Percentiles rank a stretch among this genome's conserved stretches.
These are phyloP conservation scores for Ganoderma lucidum DNA, from an alignment of 1,284 basidiomycete genomes.

Conservation along the genomic window DNA sequence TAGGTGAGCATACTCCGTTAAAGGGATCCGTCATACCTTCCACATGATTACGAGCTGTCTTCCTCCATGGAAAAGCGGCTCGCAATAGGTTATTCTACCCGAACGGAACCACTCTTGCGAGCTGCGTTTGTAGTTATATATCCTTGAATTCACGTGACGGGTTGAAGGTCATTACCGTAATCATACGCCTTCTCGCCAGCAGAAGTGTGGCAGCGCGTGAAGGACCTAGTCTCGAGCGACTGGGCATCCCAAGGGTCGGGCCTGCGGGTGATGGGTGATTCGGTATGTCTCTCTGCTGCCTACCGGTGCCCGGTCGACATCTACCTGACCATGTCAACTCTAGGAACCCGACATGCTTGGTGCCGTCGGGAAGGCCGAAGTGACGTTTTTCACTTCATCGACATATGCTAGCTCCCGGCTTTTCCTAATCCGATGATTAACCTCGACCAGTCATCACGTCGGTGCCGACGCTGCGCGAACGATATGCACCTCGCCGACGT, in stretches of 20 bases:
- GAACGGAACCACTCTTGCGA: no score
- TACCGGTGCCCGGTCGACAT: neutral
- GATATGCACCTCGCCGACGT: neutral
- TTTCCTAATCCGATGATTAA: neutral
- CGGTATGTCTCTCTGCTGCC: neutral
- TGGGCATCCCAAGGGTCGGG: neutral
- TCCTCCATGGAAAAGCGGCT: no score
- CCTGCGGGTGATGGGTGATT: neutral
- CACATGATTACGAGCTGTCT: no score
- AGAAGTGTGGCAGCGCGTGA: neutral
- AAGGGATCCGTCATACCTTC: no score
- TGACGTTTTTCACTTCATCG: neutral
- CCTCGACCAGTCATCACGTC: neutral
- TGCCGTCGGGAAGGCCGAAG: neutral
- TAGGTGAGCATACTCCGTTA: no score
- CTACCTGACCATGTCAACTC: neutral
- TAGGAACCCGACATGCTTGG: neutral
- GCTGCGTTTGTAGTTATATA: no score
- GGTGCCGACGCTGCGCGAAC: neutral
- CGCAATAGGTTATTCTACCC: no score
- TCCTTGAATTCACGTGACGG: no score
- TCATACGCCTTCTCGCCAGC: no score
- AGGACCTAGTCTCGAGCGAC: neutral
- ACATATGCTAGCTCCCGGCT: neutral
- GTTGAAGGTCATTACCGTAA: no score